Base-by-base conservation (phyloP, 176 grass and related monocot genomes). In the Phoenix roebelenii region DNA sequence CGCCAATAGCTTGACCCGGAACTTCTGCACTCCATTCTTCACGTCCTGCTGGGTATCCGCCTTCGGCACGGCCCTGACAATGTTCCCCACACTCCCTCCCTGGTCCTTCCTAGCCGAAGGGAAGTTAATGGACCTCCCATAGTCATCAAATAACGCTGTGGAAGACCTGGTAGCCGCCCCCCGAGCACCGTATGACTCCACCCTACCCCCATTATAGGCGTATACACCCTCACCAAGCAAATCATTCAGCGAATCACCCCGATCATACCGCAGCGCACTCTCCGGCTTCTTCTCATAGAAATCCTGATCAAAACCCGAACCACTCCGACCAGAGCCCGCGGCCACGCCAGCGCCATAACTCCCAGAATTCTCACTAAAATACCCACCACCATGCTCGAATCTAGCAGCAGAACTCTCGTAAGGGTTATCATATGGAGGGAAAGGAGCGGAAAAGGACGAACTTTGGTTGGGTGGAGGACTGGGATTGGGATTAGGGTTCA, bases 61-160 rank as follows among this genome's bases (percentile, higher is more conserved):
- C 85, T 97, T 97, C 0, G 93, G 93, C 81, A 97, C 87, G 12
- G 87, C 93, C 59, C 77, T 80, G 48, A 85, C 87, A 22, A 97
- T 80, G 77, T 97, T 97, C 23, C 74, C 79, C 50, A 52, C 61
- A 68, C 72, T 85, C 23, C 68, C 62, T 15, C 71, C 78, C 25
- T 72, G 67, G 5, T 82, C 76, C 12, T 74, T 83, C 58, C 23
- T 58, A 70, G 66, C 84, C 0, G 78, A 82, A 1, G 81, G 56
- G 1, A 71, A 39, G 24, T 79, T 76, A 66, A 98, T 88, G 3
- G 93, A 98, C 67, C 93, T 85, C 51, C 93, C 93, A 44, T 92
- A 98, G 53, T 98, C 93, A 74, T 98, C 93, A 54, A 98, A 98
- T 50, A 92, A 60, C 18, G 84, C 50, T 5, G 35, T 44, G 35